Evolutionary conservation across 495 filamentous ascomycete species (phyloP), one percentile per base, ranked within the genome.

Genomic region (Pyrenopolyporus hunteri): DNA sequence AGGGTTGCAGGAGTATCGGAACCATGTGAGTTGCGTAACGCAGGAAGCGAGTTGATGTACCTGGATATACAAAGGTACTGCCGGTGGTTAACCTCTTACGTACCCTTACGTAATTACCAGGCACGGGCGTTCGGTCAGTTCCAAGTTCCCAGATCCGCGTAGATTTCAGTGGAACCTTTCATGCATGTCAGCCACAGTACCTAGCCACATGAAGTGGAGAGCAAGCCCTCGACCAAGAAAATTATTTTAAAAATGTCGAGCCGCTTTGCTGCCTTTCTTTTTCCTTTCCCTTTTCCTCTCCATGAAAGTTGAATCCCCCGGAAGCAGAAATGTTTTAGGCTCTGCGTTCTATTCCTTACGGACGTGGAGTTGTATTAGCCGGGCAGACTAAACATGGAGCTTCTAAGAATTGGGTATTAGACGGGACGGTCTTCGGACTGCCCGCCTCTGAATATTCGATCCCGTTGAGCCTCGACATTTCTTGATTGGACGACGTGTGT

Each of bases 371-470:
- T 81, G 78, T 75, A 74, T 75, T 70, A 77, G 69, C 75, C 75
- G 76, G 78, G 76, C 53, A 79, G 74, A 79, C 57, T 51, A 69
- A 77, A 68, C 36, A 68, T 63, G 73, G 71, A 68, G 73, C 71
- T 78, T 77, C 63, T 69, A 81, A 81, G 78, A 81, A 80, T 80
- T 76, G 77, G 71, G 52, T 74, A 75, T 72, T 74, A 74, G 74
- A 68, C 63, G 64, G n/a, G 50, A 16, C 51, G 11, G 52, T 51
- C 37, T 66, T 60, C 52, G 49, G 53, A 64, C 36, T 26, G 33
- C 56, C n/a, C 56, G 67, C 59, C 67, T 72, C 63, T 72, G 74
- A 78, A 65, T 74, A 68, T 64, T 73, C 77, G 72, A 76, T 79
- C 74, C 78, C 78, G 78, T 80, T 78, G 75, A 75, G 74, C 73